Conservation (phyloP, 2,329 filamentous ascomycete genomes). For the Scedosporium boydii region DNA sequence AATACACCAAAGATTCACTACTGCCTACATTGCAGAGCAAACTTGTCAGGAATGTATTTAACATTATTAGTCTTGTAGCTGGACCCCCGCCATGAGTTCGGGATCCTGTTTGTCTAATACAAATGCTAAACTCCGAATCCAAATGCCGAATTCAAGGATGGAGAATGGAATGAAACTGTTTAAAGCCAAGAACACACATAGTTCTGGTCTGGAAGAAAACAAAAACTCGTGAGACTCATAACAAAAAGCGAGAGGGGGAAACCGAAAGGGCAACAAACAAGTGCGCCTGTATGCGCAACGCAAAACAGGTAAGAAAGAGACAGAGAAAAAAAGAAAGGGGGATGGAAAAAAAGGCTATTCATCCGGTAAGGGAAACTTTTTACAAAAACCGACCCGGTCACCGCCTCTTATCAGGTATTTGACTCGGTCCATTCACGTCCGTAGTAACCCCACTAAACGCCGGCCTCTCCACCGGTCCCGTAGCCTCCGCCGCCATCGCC, state of each 20-base stretch:
- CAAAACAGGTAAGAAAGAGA: not conserved
- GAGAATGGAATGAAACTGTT: not conserved
- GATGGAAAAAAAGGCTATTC: not conserved
- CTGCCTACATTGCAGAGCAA: too few relatives aligned
- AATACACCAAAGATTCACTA: not conserved
- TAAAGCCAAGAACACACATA: not conserved
- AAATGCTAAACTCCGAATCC: constrained; percentile 4
- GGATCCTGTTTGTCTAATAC: not conserved
- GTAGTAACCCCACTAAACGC: constrained; percentile 58
- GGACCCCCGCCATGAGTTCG: not conserved
- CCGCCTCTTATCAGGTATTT: constrained; percentile 31
- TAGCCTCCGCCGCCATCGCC: constrained; percentile 70
- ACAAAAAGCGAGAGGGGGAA: not conserved
- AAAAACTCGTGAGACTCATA: not conserved
- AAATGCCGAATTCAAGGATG: not conserved
- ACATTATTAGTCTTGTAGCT: not conserved
- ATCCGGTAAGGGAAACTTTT: too few relatives aligned
- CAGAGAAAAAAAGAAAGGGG: not conserved
- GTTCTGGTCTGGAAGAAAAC: not conserved
- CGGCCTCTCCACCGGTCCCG: constrained; percentile 50
- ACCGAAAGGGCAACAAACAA: not conserved
- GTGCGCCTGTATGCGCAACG: not conserved
- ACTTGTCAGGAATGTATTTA: not conserved
- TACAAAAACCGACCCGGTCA: not conserved
- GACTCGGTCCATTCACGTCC: constrained; percentile 44